Percentiles rank a stretch among this genome's conserved stretches.
phyloP scores from a whole-genome alignment of 352 stramenopile genomes.

The Pythium coloratum region DNA sequence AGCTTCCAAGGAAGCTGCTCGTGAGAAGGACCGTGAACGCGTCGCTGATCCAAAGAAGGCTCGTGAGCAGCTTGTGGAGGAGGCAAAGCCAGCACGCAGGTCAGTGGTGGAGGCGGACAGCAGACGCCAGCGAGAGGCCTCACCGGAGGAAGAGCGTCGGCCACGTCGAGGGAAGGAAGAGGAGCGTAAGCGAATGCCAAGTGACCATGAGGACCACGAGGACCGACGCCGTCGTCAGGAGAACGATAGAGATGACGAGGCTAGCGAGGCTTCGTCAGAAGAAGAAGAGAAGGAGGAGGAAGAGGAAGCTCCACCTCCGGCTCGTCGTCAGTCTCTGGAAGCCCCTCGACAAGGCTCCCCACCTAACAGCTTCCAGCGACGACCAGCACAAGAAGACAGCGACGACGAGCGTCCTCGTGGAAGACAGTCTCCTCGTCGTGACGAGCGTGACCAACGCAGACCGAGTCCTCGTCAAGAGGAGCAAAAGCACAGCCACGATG shows the following conservation, averaged over 20 bases:
- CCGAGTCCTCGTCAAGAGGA: neutral
- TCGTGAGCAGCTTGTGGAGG: neutral
- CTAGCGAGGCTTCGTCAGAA: slow-evolving; percentile 5
- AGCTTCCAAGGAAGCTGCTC: slow-evolving; percentile 17
- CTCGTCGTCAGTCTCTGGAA: slow-evolving; percentile 15
- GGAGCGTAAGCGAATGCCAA: neutral
- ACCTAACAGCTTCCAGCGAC: slow-evolving; percentile 4
- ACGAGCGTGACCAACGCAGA: slow-evolving; percentile 1
- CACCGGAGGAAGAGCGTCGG: slow-evolving; percentile 15
- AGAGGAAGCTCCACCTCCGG: neutral
- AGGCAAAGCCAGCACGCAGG: slow-evolving; percentile 10
- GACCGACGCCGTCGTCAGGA: neutral
- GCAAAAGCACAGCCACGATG: neutral
- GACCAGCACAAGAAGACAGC: slow-evolving; percentile 4
- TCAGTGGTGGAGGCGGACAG: neutral
- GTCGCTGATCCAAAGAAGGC: slow-evolving; percentile 33
- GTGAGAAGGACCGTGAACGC: slow-evolving; percentile 31
- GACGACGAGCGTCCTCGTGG: neutral
- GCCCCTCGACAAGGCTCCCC: slow-evolving; percentile 7
- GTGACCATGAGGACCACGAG: neutral
- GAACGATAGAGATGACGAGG: slow-evolving; percentile 5
- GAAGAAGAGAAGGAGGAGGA: slow-evolving; percentile 3
- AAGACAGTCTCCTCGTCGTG: neutral
- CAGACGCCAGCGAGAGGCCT: slow-evolving; percentile 8
- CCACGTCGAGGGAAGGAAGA: neutral